Evolutionary conservation across 2,329 filamentous ascomycete species (phyloP).

Genomic region (Purpureocillium lavendulum): DNA sequence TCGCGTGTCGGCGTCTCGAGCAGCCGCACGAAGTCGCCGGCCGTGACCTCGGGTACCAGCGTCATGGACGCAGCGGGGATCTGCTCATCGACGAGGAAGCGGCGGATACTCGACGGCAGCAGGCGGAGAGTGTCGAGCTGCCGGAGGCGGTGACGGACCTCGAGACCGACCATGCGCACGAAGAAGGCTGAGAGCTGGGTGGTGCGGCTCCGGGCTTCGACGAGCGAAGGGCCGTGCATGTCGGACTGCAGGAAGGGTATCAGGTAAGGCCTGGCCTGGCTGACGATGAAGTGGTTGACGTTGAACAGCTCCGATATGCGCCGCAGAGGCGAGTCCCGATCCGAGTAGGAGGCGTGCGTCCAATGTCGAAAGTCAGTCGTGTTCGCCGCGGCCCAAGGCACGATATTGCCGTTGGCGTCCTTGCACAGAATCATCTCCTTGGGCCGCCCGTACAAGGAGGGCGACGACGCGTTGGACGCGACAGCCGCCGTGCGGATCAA

Average conservation of each 20-base stretch:
- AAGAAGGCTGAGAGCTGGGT: slow-evolving; percentile 50
- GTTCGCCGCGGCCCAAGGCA: slow-evolving; percentile 62
- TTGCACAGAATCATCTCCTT: slow-evolving; percentile 67
- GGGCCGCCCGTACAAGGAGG: slow-evolving; percentile 56
- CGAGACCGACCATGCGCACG: slow-evolving; percentile 62
- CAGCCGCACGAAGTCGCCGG: slow-evolving; percentile 65
- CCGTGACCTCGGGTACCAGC: slow-evolving; percentile 70
- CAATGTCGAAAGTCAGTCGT: slow-evolving; percentile 59
- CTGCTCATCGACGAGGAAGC: slow-evolving; percentile 75
- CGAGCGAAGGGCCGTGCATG: slow-evolving; percentile 64
- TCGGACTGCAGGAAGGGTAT: slow-evolving; percentile 78
- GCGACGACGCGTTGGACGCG: slow-evolving; percentile 62
- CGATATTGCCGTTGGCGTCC: slow-evolving; percentile 61
- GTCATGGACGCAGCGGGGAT: slow-evolving; percentile 72
- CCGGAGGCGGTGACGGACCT: slow-evolving; percentile 70
- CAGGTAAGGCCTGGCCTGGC: slow-evolving; percentile 82
- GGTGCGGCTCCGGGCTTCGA: slow-evolving; percentile 48
- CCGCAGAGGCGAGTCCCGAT: slow-evolving; percentile 56
- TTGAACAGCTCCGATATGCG: slow-evolving; percentile 80
- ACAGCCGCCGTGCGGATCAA: slow-evolving; percentile 77
- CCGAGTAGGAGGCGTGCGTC: slow-evolving; percentile 56
- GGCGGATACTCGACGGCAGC: slow-evolving; percentile 59
- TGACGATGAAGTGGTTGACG: slow-evolving; percentile 92
- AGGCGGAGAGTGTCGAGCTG: slow-evolving; percentile 73
- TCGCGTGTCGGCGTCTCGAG: slow-evolving; percentile 75